Evolutionary conservation across 1,139 yeast genomes (phyloP).

Genomic region (Arxiozyma telluris): DNA sequence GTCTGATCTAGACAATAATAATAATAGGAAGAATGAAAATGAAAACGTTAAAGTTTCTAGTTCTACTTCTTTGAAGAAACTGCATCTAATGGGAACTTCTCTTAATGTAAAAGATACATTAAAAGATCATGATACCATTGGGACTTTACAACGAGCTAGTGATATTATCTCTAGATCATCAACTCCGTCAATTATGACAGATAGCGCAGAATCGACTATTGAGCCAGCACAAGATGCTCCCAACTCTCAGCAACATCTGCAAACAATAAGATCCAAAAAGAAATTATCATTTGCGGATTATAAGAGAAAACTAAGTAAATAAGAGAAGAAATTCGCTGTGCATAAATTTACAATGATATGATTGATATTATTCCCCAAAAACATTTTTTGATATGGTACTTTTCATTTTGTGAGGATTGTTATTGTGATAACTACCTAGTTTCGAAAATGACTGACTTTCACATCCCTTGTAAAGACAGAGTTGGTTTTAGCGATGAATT

Average conservation of each 20-base stretch:
- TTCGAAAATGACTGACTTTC: not conserved
- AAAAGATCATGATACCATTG: not conserved
- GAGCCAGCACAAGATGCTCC: not conserved
- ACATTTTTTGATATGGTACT: not conserved
- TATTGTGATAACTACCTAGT: not conserved
- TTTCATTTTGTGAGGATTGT: not conserved
- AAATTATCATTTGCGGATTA: constrained; percentile 79
- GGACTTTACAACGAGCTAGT: not conserved
- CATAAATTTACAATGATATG: too few relatives aligned
- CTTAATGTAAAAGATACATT: not conserved
- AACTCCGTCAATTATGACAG: not conserved
- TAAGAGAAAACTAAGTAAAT: constrained; percentile 52
- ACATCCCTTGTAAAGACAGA: not conserved
- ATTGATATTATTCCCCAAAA: not conserved
- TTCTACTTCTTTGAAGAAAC: not conserved
- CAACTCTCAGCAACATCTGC: not conserved
- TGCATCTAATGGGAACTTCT: not conserved
- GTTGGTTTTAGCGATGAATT: not conserved
- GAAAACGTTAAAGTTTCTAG: constrained; percentile 1
- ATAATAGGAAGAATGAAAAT: not conserved
- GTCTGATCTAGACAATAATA: not conserved
- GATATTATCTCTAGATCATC: constrained; percentile 1
- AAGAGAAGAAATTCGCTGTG: not conserved
- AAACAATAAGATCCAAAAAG: constrained; percentile 32
- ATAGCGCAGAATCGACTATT: not conserved